Conservation (phyloP, 768 basidiomycete genomes). For the Pisolithus microcarpus region DNA sequence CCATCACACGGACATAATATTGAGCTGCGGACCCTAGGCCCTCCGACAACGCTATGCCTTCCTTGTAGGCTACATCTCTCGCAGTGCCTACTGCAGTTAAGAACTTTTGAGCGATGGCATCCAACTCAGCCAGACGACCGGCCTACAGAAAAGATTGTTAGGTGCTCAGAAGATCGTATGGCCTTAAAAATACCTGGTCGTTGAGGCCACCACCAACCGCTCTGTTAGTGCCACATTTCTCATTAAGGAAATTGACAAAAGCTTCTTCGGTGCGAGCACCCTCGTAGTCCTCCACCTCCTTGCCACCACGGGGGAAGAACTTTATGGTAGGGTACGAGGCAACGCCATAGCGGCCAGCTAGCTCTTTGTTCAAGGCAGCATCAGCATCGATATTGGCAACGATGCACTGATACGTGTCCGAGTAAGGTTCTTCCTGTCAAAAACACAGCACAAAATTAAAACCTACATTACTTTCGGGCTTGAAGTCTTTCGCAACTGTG, state of each 20-base stretch:
- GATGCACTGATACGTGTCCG: constrained; percentile 53
- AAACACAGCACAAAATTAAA: neutral
- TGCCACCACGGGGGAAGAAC: constrained; percentile 77
- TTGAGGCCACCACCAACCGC: constrained; percentile 76
- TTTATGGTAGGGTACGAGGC: constrained; percentile 88
- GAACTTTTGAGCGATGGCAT: constrained; percentile 71
- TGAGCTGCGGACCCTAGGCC: constrained; percentile 50
- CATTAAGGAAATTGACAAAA: constrained; percentile 74
- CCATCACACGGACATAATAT: constrained; percentile 88
- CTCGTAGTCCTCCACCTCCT: constrained; percentile 60
- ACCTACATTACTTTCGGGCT: constrained; percentile 64
- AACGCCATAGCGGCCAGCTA: constrained; percentile 69
- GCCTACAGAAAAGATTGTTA: constrained; percentile 42
- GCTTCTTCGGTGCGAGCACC: constrained; percentile 66
- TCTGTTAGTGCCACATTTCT: constrained; percentile 81
- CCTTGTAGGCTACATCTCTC: constrained; percentile 55
- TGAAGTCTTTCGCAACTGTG: constrained; percentile 71
- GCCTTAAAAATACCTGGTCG: constrained; percentile 42
- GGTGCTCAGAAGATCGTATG: neutral
- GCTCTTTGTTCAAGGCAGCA: constrained; percentile 64
- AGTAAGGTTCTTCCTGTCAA: constrained; percentile 4
- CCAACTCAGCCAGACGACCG: constrained; percentile 73
- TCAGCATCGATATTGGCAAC: constrained; percentile 92
- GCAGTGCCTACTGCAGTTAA: constrained; percentile 50
- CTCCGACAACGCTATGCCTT: constrained; percentile 46